A percentile compares a stretch with the other conserved stretches of the same genome.
These are phyloP conservation scores for Candida nanaspora DNA, from an alignment of 805 yeast genomes.

Conservation along the genomic window DNA sequence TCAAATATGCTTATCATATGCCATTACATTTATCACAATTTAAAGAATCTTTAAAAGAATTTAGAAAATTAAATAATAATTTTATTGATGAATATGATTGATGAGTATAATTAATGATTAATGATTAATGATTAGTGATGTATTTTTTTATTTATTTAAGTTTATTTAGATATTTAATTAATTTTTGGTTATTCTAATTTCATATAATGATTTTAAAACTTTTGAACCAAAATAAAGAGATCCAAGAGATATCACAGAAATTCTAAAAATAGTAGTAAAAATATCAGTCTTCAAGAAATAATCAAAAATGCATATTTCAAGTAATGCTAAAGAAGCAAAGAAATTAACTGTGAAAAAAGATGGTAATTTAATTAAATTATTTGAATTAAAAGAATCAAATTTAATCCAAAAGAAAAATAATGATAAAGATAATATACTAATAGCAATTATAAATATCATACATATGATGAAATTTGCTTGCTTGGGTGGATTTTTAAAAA, in stretches of 20 bases:
- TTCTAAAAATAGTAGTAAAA: slow-evolving; percentile 47
- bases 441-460: slow-evolving; percentile 37
- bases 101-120: not conserved
- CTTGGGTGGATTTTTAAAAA: slow-evolving; percentile 47
- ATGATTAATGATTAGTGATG: not conserved
- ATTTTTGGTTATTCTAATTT: too few species aligned
- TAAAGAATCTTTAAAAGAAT: slow-evolving; percentile 21
- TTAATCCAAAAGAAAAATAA: slow-evolving; percentile 39
- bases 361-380: slow-evolving; percentile 27
- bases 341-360: slow-evolving; percentile 34
- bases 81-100: slow-evolving; percentile 33
- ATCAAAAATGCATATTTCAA: slow-evolving; percentile 46
- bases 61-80: slow-evolving; percentile 48
- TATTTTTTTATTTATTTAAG: too few species aligned
- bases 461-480: slow-evolving; percentile 49
- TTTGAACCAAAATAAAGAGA: slow-evolving; percentile 58
- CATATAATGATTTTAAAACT: slow-evolving; percentile 39
- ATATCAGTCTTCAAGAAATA: slow-evolving; percentile 57
- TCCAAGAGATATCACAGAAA: slow-evolving; percentile 42
- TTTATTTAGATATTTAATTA: too few species aligned
- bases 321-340: slow-evolving; percentile 37
- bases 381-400: slow-evolving; percentile 28
- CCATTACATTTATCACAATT: slow-evolving; percentile 18
- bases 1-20: slow-evolving; percentile 60
- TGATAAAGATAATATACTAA: slow-evolving; percentile 30